Evolutionary conservation across 2,329 filamentous ascomycete species (phyloP), one percentile per base, ranked within the genome.

Genomic region (Parastagonospora nodorum): DNA sequence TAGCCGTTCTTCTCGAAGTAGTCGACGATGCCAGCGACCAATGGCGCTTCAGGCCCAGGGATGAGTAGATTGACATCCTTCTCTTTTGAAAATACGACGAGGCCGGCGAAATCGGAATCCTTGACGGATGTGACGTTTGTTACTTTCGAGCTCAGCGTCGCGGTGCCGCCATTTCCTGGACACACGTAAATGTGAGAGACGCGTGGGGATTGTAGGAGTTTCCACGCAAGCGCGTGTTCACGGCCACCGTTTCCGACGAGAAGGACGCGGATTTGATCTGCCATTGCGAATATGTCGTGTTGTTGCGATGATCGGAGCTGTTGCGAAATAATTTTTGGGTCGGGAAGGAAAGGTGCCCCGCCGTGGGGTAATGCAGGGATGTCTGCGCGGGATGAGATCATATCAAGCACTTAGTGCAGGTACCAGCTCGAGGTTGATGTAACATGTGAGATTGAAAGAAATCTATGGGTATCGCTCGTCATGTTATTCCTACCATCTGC

Each of bases 151-250:
- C 42, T 47, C 64, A 84, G 75, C 51, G 85, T 67, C 29, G 86
- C 42, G 73, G 78, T 46, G 84, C 94, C 94, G 61, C 93, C 93
- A 75, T 97, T 97, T 55, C 93, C 93, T 52, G 83, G 83, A 48
- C 82, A 82, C 50, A 84, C 80, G 60, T 74, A 79, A 70, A 97
- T 93, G 63, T 86, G 82, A 66, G 90, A 85, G 54, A 96, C 90
- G 39, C 82, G 82, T 36, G 87, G 80, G 12, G 92, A 96, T 74
- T 96, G 88, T 68, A 87, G 85, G 56, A 97, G 81, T 77, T 95
- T 97, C 92, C 92, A 97, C 36, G 92, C 92, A 57, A 97, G 83
- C 40, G 92, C 90, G 76, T 97, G 92, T 78, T 99, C 94, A 66
- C 94, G 87, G 64, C 93, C 94, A 61, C 94, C 94, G 71, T 93